Evolutionary conservation across 2,329 filamentous ascomycete genomes (phyloP), one percentile per base, ranked within the genome.

Genomic region (Hypoxylon sp.): DNA sequence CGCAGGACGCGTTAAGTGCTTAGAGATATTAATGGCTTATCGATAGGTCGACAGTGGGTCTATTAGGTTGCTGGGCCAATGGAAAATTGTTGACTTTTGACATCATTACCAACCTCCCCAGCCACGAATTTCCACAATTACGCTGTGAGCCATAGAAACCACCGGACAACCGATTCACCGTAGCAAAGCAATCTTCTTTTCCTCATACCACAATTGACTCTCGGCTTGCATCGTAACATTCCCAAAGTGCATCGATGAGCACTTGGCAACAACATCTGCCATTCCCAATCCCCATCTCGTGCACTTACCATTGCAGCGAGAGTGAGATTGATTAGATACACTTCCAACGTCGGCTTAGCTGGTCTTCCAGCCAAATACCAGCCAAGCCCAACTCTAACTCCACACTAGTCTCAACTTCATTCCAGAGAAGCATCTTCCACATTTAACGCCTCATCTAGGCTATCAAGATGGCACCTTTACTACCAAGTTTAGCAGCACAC

Each of bases 391-490:
- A 32, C 1, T 49, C 63, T 58, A 41, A 25, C 61, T 46, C 30
- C 43, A 36, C 34, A 36, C 34, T 46, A 49, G 50, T 58, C 21
- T 41, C 7, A 7, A 32, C 45, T 50, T 14, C 64, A 68, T 68
- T 70, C 65, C 67, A 67, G 6, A 30, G 28, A 30, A 30, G 28
- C 28, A 30, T 30, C 28, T 30, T 30, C 28, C 28, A 30, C 28
- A 30, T 7, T 30, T 6, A 30, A 30, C 28, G 28, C 28, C 28
- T 48, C 19, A 14, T 11, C 17, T 10, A 50, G n/a, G 49, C 43
- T 43, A 62, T 49, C 67, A 67, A 50, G 36, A 79, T 79, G 77
- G 77, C 77, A 56, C 77, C 77, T 58, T 67, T 76, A n/a, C 63
- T 77, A 25, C 75, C 76, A 34, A 72, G 69, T 25, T 56, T 78